A percentile compares a stretch with the other conserved stretches of the same genome.
phyloP scores from a whole-genome alignment of 2,329 filamentous ascomycete genomes.

The Magnaporthiopsis poae region DNA sequence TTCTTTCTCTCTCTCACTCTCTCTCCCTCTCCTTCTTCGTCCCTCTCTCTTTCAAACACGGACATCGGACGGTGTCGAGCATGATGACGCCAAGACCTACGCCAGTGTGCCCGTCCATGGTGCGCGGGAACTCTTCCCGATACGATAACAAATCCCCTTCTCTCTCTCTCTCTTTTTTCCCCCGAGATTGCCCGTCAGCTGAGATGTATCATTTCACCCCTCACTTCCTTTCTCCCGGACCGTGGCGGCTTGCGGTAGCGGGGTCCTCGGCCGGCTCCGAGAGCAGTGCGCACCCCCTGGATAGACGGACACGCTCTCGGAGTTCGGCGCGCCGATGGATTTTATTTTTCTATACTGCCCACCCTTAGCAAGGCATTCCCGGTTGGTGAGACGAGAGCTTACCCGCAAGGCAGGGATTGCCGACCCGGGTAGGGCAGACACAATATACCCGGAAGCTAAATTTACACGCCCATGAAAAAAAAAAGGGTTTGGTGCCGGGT shows the following conservation, averaged over 20 bases:
- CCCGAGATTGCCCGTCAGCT: background rate
- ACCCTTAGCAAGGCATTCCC: too few species aligned
- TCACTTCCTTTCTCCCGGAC: too few species aligned
- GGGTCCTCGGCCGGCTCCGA: background rate
- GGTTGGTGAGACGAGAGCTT: too few species aligned
- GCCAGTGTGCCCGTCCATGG: background rate
- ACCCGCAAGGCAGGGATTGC: too few species aligned
- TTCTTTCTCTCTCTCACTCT: background rate
- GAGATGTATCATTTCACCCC: background rate
- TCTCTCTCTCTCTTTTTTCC: background rate
- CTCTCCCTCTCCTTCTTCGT: background rate
- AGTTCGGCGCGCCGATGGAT: background rate
- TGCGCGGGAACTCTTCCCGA: background rate
- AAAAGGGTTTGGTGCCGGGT: background rate
- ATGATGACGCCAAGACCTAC: background rate
- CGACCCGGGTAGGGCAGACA: too few species aligned
- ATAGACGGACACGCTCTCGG: background rate
- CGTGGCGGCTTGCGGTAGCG: background rate
- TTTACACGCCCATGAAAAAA: too few species aligned
- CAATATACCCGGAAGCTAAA: too few species aligned
- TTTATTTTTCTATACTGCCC: background rate
- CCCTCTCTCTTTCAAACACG: background rate
- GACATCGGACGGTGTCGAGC: background rate
- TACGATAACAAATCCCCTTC: too few species aligned
- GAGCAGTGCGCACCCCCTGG: too few species aligned